phyloP scores from a whole-genome alignment of 495 filamentous ascomycete species.

The Aspergillus asperescens region DNA sequence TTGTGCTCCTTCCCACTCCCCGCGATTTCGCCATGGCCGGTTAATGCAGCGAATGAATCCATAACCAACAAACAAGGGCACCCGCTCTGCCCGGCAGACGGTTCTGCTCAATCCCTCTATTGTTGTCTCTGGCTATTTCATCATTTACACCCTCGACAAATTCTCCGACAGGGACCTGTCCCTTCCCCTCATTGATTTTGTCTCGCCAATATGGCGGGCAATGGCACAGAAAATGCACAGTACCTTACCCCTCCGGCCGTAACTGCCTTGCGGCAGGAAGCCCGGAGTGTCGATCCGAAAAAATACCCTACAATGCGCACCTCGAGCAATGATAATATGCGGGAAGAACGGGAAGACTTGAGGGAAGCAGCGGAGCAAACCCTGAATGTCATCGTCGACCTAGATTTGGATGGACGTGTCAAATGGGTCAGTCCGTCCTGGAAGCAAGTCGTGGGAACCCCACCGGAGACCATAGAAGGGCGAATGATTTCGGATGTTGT shows the following conservation, averaged over 20 bases:
- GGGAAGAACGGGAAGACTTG: slow-evolving; percentile 81
- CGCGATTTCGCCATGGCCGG: slow-evolving; percentile 36
- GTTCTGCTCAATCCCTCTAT: slow-evolving; percentile 31
- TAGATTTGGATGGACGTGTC: slow-evolving; percentile 80
- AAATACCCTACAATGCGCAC: slow-evolving; percentile 52
- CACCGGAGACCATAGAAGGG: slow-evolving; percentile 65
- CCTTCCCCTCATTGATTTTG: slow-evolving; percentile 6
- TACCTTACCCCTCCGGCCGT: slow-evolving; percentile 49
- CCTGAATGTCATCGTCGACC: slow-evolving; percentile 88
- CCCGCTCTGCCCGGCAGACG: slow-evolving; percentile 49
- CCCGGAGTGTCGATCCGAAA: slow-evolving; percentile 38
- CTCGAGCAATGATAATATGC: slow-evolving; percentile 61
- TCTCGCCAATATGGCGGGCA: slow-evolving; percentile 41
- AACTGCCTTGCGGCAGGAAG: slow-evolving; percentile 50
- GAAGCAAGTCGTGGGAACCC: slow-evolving; percentile 83
- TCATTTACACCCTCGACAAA: background rate
- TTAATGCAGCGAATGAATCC: slow-evolving; percentile 44
- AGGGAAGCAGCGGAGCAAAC: slow-evolving; percentile 95
- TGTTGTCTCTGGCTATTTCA: background rate
- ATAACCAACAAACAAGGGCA: slow-evolving; percentile 41
- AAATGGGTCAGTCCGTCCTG: slow-evolving; percentile 97
- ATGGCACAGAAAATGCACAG: slow-evolving; percentile 37
- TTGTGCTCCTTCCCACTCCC: slow-evolving; percentile 12
- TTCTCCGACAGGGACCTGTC: slow-evolving; percentile 6
- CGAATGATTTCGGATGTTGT: slow-evolving; percentile 76